These are phyloP conservation scores for Hanseniaspora mollemarum DNA, from an alignment of 805 yeast species.

Conservation along the genomic window DNA sequence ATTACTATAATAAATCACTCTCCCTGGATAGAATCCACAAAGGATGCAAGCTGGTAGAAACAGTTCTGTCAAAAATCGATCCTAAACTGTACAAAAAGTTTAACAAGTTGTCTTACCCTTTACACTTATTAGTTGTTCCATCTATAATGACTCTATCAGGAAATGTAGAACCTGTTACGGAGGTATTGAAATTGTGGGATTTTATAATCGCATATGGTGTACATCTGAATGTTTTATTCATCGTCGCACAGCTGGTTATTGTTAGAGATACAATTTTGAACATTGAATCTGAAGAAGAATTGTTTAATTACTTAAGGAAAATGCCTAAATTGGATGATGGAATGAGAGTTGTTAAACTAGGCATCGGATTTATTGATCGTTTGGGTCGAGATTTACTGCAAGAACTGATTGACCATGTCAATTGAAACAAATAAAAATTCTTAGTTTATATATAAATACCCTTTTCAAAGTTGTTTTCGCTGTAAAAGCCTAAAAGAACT, in stretches of 20 bases:
- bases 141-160: slow-evolving; percentile 76
- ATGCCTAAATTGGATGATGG: slow-evolving; percentile 62
- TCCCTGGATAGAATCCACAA: slow-evolving; percentile 59
- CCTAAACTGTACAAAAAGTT: slow-evolving; percentile 49
- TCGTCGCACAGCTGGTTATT: slow-evolving; percentile 69
- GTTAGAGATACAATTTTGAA: slow-evolving; percentile 53
- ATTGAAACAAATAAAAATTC: neutral
- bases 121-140: slow-evolving; percentile 79
- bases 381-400: slow-evolving; percentile 53
- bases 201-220: slow-evolving; percentile 82
- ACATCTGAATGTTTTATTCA: slow-evolving; percentile 72
- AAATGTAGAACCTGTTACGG: slow-evolving; percentile 72
- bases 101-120: slow-evolving; percentile 42
- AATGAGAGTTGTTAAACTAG: slow-evolving; percentile 56
- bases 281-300: slow-evolving; percentile 47
- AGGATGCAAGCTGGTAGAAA: slow-evolving; percentile 61
- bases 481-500: slow-evolving; percentile 11
- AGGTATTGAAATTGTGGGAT: slow-evolving; percentile 77
- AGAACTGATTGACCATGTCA: slow-evolving; percentile 26
- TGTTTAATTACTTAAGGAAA: slow-evolving; percentile 44
- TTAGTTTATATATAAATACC: slow-evolving; percentile 9
- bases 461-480: slow-evolving; percentile 9
- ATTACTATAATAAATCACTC: slow-evolving; percentile 63
- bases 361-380: slow-evolving; percentile 67
- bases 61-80: slow-evolving; percentile 59